Percentiles rank a stretch among this genome's conserved stretches.
Evolutionary conservation across 148 eudicot genomes (phyloP).

Genomic region (Beta vulgaris): DNA sequence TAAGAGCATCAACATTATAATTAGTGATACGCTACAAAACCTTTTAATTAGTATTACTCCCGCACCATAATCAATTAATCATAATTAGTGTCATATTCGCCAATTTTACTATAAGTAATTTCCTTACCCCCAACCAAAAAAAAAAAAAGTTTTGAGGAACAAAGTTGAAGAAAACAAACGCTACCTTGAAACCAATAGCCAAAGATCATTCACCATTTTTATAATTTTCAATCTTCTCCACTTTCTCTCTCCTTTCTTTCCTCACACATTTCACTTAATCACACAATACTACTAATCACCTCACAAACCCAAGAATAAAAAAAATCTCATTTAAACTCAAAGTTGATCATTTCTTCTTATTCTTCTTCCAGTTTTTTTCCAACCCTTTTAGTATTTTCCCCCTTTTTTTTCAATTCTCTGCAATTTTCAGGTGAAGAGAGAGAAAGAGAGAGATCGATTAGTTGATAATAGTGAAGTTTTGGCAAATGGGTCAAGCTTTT

Average conservation of each 20-base stretch:
- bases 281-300: not conserved
- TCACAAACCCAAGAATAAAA: not conserved
- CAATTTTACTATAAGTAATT: not conserved
- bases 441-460: not conserved
- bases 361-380: not conserved
- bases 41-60: too few species aligned
- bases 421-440: too few species aligned
- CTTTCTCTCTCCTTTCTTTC: not conserved
- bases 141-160: not conserved
- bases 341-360: conserved; percentile 1
- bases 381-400: not conserved
- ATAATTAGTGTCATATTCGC: not conserved
- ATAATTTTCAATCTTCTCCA: not conserved
- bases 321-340: not conserved
- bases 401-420: not conserved
- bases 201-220: not conserved
- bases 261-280: not conserved
- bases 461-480: conserved; percentile 17
- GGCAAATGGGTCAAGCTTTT: conserved; percentile 90
- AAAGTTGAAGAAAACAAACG: conserved; percentile 9
- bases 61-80: too few species aligned
- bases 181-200: not conserved
- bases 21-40: too few species aligned
- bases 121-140: not conserved
- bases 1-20: too few species aligned